A percentile compares a stretch with the other conserved stretches of the same genome.
phyloP scores from a whole-genome alignment of 1,139 yeast genomes.

The Taphrina flavorubra region DNA sequence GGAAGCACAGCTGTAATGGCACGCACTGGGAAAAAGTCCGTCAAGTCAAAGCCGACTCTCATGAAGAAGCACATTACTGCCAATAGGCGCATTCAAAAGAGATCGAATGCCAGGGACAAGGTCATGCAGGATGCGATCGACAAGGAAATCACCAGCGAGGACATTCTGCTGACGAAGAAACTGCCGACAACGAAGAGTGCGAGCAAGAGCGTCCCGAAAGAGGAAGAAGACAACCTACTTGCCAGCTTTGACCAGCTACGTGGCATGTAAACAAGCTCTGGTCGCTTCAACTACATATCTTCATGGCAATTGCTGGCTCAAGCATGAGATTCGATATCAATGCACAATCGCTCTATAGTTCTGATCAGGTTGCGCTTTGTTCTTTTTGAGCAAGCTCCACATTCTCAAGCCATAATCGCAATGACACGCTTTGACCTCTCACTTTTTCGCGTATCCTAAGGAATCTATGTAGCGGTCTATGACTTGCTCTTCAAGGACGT shows the following conservation, averaged over 20 bases:
- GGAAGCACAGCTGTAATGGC: conserved; percentile 12
- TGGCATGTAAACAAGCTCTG: conserved; percentile 13
- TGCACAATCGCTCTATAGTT: neutral
- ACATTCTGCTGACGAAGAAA: conserved; percentile 9
- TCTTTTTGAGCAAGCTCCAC: neutral
- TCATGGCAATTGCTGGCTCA: neutral
- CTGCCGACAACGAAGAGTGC: neutral
- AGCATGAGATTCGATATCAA: neutral
- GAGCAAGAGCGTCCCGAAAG: conserved; percentile 6
- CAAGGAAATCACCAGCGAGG: conserved; percentile 38
- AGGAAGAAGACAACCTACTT: conserved; percentile 27
- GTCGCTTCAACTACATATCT: too few species aligned
- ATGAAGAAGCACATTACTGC: conserved; percentile 38
- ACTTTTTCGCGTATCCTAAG: too few species aligned
- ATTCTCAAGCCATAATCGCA: too few species aligned
- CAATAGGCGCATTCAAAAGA: conserved; percentile 31
- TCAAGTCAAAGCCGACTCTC: conserved; percentile 28
- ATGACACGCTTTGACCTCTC: too few species aligned
- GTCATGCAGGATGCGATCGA: conserved; percentile 28
- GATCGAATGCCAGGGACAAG: conserved; percentile 27
- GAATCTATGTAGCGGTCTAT: too few species aligned
- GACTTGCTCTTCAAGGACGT: too few species aligned
- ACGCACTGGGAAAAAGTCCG: conserved; percentile 34
- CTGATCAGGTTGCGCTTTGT: neutral
- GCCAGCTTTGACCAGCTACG: conserved; percentile 37